Conservation (phyloP, 108 stramenopile genomes). For the Mediolabrus comicus region DNA sequence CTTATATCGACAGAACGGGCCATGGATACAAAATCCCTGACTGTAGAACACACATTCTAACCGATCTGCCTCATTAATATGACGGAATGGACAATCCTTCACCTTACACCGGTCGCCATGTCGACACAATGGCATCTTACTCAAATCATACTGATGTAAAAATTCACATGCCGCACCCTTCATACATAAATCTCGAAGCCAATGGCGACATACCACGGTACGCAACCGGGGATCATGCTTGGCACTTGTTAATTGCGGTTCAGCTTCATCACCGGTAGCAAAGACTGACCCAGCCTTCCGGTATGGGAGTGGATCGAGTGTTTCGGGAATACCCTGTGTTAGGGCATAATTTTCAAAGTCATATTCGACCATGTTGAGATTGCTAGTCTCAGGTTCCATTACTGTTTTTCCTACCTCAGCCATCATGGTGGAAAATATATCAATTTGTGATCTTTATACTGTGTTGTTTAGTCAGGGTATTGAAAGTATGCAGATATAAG, state of each 20-base stretch:
- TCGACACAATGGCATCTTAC: conserved; percentile 93
- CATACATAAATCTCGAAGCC: conserved; percentile 95
- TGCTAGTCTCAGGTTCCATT: conserved; percentile 33
- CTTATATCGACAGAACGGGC: conserved; percentile 91
- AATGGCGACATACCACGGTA: conserved; percentile 93
- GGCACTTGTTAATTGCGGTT: conserved; percentile 72
- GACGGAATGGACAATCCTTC: conserved; percentile 91
- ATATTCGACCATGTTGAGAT: conserved; percentile 73
- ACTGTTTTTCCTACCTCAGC: conserved; percentile 26
- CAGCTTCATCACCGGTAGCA: conserved; percentile 70
- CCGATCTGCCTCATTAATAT: conserved; percentile 87
- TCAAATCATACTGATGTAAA: conserved; percentile 89
- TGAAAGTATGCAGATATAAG: no score
- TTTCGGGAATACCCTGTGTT: conserved; percentile 87
- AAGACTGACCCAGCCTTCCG: conserved; percentile 88
- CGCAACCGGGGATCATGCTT: conserved; percentile 91
- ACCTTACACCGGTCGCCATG: conserved; percentile 90
- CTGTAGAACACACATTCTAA: conserved; percentile 92
- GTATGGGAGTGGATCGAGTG: conserved; percentile 86
- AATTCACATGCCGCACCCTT: conserved; percentile 93
- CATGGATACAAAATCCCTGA: conserved; percentile 95
- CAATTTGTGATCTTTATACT: background rate
- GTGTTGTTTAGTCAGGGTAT: no score
- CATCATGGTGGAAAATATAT: conserved; percentile 10
- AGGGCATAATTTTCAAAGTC: conserved; percentile 88